Evolutionary conservation across 179 eudicot species (phyloP).

Genomic region (Silene noctiflora): DNA sequence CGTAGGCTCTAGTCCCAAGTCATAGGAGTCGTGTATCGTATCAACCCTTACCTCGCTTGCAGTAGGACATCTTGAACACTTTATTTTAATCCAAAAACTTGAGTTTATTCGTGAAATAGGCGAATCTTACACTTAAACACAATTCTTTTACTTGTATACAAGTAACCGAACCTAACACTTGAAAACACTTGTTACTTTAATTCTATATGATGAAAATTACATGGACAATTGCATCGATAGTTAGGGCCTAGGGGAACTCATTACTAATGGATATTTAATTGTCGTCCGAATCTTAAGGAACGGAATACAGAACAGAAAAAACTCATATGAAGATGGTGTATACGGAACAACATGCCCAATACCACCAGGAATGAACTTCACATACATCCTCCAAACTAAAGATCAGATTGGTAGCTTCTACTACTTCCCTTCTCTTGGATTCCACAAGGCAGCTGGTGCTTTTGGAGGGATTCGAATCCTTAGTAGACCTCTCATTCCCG

Average conservation of each 20-base stretch:
- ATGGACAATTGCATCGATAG: not conserved
- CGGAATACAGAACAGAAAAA: constrained; percentile 84
- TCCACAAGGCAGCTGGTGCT: constrained; percentile 96
- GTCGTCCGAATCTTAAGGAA: constrained; percentile 40
- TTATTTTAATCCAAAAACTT: too few species aligned
- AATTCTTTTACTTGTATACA: too few species aligned
- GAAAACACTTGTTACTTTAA: too few species aligned
- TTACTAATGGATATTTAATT: not conserved
- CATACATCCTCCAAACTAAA: constrained; percentile 87
- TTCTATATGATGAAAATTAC: not conserved
- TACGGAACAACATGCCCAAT: constrained; percentile 94
- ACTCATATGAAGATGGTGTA: constrained; percentile 88
- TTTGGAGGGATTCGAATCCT: constrained; percentile 87
- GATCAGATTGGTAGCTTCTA: constrained; percentile 30
- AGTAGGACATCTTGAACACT: too few species aligned
- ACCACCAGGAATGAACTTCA: constrained; percentile 89
- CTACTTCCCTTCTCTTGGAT: constrained; percentile 84
- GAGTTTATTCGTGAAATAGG: too few species aligned
- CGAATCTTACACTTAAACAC: too few species aligned
- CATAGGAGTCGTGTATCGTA: too few species aligned
- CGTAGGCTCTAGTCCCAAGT: too few species aligned
- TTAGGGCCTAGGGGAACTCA: too few species aligned
- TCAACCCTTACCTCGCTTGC: too few species aligned
- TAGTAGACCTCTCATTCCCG: constrained; percentile 82
- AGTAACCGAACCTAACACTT: too few species aligned